phyloP scores from a whole-genome alignment of 371 early-diverging fungal species.

The Apophysomyces ossiformis region DNA sequence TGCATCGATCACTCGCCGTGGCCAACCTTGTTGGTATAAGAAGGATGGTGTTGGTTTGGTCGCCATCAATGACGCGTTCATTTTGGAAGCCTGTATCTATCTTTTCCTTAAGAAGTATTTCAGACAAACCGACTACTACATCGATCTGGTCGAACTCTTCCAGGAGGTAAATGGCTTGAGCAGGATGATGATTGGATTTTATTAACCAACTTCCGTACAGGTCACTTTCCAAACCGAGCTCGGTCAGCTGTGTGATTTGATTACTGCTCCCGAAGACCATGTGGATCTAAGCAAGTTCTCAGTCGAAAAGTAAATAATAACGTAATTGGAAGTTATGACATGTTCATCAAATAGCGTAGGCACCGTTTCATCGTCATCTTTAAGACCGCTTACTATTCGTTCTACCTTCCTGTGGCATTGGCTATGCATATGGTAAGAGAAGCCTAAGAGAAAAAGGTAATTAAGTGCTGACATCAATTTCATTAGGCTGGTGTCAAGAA shows the following conservation, averaged over 20 bases:
- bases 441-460: neutral
- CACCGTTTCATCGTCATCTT: constrained; percentile 93
- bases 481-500: constrained; percentile 75
- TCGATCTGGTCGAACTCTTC: constrained; percentile 90
- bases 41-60: constrained; percentile 82
- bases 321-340: neutral
- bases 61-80: constrained; percentile 96
- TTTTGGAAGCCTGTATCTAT: constrained; percentile 91
- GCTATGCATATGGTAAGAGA: constrained; percentile 84
- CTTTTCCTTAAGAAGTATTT: constrained; percentile 92
- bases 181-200: neutral
- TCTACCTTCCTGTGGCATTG: constrained; percentile 96
- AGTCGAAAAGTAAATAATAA: constrained; percentile 71
- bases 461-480: neutral
- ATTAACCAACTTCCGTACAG: constrained; percentile 22
- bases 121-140: constrained; percentile 78
- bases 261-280: constrained; percentile 94
- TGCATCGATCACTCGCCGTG: constrained; percentile 91
- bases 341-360: constrained; percentile 32
- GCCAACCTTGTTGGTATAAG: constrained; percentile 96
- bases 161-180: constrained; percentile 69
- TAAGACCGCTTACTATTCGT: constrained; percentile 99
- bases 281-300: constrained; percentile 91
- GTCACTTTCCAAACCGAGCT: constrained; percentile 95
- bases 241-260: constrained; percentile 95